These are phyloP conservation scores for Coemansia sp. DNA, from an alignment of 192 early-diverging fungal genomes.

Conservation along the genomic window DNA sequence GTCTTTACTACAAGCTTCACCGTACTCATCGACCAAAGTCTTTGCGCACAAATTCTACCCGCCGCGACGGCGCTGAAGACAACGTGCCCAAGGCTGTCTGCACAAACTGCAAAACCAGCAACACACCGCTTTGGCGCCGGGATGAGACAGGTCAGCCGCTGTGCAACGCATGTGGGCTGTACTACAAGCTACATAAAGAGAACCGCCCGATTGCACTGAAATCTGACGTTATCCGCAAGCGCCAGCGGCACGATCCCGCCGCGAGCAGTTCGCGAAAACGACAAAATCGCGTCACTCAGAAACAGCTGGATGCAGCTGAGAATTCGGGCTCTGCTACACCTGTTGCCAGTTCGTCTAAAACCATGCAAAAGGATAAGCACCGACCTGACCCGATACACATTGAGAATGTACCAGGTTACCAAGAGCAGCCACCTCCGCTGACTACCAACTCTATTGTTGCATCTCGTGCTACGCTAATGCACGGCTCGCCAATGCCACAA, in stretches of 20 bases:
- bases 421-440: background rate
- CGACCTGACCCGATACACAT: background rate
- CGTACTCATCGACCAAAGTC: slow-evolving; percentile 77
- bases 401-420: background rate
- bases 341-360: slow-evolving; percentile 1
- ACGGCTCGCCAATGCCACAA: slow-evolving; percentile 12
- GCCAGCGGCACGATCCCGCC: slow-evolving; percentile 66
- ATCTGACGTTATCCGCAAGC: slow-evolving; percentile 93
- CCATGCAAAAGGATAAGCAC: slow-evolving; percentile 6
- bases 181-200: slow-evolving; percentile 91
- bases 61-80: slow-evolving; percentile 50
- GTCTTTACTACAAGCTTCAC: slow-evolving; percentile 94
- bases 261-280: slow-evolving; percentile 31
- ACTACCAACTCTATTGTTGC: background rate
- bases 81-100: slow-evolving; percentile 55
- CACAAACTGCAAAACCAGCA: slow-evolving; percentile 80
- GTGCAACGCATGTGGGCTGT: slow-evolving; percentile 98
- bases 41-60: slow-evolving; percentile 75
- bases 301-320: slow-evolving; percentile 6
- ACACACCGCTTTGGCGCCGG: slow-evolving; percentile 93
- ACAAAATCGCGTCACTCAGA: slow-evolving; percentile 14
- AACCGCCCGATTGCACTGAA: slow-evolving; percentile 85
- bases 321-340: slow-evolving; percentile 11
- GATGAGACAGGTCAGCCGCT: slow-evolving; percentile 84
- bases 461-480: background rate